A percentile compares a stretch with the other conserved stretches of the same genome.
phyloP scores from a whole-genome alignment of 148 eudicot species.

The Rhododendron ferrugineum region DNA sequence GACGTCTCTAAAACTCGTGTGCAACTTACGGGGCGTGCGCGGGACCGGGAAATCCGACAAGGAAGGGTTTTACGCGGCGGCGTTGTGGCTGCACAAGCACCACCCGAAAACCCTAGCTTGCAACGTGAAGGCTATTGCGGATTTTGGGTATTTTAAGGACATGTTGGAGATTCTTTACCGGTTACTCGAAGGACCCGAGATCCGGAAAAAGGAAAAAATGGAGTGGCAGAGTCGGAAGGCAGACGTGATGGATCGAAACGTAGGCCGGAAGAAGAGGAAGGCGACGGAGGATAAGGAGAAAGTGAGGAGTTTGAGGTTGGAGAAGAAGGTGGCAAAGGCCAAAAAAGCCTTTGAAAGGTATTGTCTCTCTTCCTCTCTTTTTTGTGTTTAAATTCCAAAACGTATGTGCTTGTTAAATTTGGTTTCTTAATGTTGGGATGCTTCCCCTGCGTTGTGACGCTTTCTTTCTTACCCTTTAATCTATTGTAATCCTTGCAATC shows the following conservation, averaged over 20 bases:
- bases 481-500: no score
- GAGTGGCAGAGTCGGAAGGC: not conserved
- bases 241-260: not conserved
- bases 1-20: not conserved
- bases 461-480: no score
- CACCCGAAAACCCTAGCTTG: slow-evolving; percentile 23
- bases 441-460: no score
- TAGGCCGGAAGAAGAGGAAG: not conserved
- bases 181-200: slow-evolving; percentile 12
- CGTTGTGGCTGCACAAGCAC: slow-evolving; percentile 16
- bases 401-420: no score
- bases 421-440: no score
- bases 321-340: slow-evolving; percentile 12
- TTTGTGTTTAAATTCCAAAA: not conserved
- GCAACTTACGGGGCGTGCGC: slow-evolving; percentile 2
- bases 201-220: not conserved
- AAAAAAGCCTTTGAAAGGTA: slow-evolving; percentile 12
- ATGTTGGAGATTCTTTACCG: slow-evolving; percentile 11
- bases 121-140: not conserved
- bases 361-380: no score
- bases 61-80: slow-evolving; percentile 12
- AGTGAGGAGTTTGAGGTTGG: slow-evolving; percentile 20
- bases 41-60: slow-evolving; percentile 20
- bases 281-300: not conserved
- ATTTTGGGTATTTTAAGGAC: slow-evolving; percentile 20